Conservation (phyloP, 2,329 filamentous ascomycete species). For the Sarocladium kiliense region DNA sequence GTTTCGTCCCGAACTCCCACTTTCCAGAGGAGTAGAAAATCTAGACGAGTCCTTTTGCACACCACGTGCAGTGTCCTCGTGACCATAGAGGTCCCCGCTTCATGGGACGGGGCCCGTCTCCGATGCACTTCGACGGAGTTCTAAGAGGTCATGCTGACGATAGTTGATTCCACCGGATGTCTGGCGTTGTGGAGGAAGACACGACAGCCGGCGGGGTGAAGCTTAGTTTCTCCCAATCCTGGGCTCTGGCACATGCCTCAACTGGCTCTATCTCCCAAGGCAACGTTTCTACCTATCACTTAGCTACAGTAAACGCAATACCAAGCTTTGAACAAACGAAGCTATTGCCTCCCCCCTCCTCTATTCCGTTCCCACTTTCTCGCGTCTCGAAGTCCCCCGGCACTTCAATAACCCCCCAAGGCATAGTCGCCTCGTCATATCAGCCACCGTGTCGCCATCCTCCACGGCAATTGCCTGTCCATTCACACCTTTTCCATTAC, state of each 20-base stretch:
- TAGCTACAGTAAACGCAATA: background rate
- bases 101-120: background rate
- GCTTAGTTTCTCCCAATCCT: background rate
- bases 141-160: background rate
- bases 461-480: background rate
- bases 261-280: background rate
- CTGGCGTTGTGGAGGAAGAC: background rate
- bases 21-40: background rate
- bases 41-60: slow-evolving; percentile 6
- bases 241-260: background rate
- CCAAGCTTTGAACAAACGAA: background rate
- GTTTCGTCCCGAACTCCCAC: background rate
- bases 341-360: background rate
- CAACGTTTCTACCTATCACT: background rate
- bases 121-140: background rate
- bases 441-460: background rate
- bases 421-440: background rate
- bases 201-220: background rate
- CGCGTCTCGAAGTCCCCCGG: background rate
- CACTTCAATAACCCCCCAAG: background rate
- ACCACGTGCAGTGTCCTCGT: slow-evolving; percentile 6
- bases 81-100: slow-evolving; percentile 8
- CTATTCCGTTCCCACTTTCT: background rate
- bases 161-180: background rate
- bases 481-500: slow-evolving; percentile 7